Conservation (phyloP, 169 alveolate species). For the Plasmodium vivax region DNA sequence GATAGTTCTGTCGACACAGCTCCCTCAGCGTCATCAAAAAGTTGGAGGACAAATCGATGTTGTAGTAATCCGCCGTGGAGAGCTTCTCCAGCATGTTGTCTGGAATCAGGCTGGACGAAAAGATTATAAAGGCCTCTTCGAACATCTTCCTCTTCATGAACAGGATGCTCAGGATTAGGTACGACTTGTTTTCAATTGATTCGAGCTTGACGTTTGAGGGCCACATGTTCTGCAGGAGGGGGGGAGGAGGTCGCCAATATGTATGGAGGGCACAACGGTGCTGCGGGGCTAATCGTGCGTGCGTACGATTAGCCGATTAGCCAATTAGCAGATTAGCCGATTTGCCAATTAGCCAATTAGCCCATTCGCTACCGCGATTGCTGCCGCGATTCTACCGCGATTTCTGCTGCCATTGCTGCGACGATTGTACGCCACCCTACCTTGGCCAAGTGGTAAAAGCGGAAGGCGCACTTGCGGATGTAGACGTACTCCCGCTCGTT, state of each 20-base stretch:
- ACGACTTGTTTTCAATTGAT: constrained; percentile 58
- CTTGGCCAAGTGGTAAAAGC: constrained; percentile 72
- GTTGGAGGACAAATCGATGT: constrained; percentile 60
- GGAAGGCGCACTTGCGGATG: constrained; percentile 73
- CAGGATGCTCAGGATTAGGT: constrained; percentile 37
- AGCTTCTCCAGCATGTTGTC: constrained; percentile 67
- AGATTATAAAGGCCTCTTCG: constrained; percentile 73
- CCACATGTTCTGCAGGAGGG: constrained; percentile 68
- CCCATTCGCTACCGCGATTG: background rate
- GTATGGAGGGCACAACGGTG: background rate
- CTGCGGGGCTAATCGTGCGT: background rate
- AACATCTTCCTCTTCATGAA: constrained; percentile 74
- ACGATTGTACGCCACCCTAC: too few relatives aligned
- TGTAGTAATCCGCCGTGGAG: constrained; percentile 64
- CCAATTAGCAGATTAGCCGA: too few relatives aligned
- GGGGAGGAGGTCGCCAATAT: background rate
- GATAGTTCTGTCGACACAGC: constrained; percentile 49
- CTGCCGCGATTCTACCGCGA: background rate
- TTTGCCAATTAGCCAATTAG: too few relatives aligned
- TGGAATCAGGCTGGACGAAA: constrained; percentile 43
- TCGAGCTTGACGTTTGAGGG: constrained; percentile 71
- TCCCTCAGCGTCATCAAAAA: constrained; percentile 65
- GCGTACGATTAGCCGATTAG: background rate
- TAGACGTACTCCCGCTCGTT: constrained; percentile 60
- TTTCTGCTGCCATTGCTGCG: too few relatives aligned